Conservation (phyloP, 306 rosid species). For the Vigna unguiculata region DNA sequence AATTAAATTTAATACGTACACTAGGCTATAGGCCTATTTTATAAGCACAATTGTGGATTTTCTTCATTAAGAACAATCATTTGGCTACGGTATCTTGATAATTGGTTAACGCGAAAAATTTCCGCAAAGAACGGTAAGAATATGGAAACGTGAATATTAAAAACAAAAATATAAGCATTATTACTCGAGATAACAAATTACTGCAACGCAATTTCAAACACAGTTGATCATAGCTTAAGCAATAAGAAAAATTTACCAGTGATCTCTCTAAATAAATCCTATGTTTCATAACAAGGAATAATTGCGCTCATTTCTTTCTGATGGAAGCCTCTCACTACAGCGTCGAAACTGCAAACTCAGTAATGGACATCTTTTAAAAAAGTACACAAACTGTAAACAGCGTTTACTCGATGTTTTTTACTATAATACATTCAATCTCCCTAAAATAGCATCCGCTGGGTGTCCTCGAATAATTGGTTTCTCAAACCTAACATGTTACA, state of each 20-base stretch:
- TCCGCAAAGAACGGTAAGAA: neutral
- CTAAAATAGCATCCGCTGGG: neutral
- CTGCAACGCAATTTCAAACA: neutral
- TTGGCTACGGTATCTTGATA: neutral
- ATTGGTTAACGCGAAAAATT: too few relatives aligned
- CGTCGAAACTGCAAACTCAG: neutral
- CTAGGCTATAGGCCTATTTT: too few relatives aligned
- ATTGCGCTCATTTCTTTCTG: neutral
- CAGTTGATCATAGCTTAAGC: neutral
- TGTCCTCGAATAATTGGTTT: neutral
- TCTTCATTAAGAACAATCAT: neutral
- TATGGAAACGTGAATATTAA: neutral
- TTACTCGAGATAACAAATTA: neutral
- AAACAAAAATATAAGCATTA: neutral
- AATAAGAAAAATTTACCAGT: neutral
- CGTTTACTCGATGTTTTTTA: neutral
- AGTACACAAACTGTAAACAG: neutral
- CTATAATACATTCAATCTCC: neutral
- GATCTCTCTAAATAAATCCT: neutral
- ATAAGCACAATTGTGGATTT: too few relatives aligned
- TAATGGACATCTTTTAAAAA: neutral
- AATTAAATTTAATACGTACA: neutral
- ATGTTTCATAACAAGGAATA: neutral
- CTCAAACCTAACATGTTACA: slow-evolving; percentile 6
- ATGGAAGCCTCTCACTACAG: neutral